Evolutionary conservation across 1,284 basidiomycete genomes (phyloP).

Genomic region (Naganishia sp.): DNA sequence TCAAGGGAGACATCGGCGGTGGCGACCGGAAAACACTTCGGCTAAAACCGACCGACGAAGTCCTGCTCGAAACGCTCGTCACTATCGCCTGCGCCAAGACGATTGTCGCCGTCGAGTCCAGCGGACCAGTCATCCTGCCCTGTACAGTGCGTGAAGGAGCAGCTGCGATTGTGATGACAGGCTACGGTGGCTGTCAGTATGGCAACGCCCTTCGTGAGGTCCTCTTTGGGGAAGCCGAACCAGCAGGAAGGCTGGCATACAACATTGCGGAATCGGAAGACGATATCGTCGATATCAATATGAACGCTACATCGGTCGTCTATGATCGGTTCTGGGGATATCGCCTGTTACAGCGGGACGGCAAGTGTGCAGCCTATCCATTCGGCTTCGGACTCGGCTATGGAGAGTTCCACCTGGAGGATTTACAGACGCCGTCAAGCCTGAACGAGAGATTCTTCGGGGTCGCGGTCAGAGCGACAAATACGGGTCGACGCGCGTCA

Average conservation of each 20-base stretch:
- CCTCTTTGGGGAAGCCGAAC: conserved; percentile 25
- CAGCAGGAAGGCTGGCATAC: conserved; percentile 17
- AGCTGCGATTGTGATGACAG: conserved; percentile 21
- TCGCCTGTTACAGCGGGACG: conserved; percentile 5
- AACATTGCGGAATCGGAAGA: conserved; percentile 16
- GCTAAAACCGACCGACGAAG: conserved; percentile 4
- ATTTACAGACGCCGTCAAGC: neutral
- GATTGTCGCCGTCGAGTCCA: conserved; percentile 16
- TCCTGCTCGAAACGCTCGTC: conserved; percentile 2
- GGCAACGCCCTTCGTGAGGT: conserved; percentile 25
- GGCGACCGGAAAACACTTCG: conserved; percentile 13
- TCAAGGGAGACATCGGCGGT: conserved; percentile 5
- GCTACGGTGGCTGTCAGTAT: conserved; percentile 24
- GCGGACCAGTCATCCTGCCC: conserved; percentile 28
- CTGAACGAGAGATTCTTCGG: conserved; percentile 11
- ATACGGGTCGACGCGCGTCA: neutral
- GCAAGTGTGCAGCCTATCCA: conserved; percentile 9
- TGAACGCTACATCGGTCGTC: conserved; percentile 11
- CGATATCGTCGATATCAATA: conserved; percentile 20
- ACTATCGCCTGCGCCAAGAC: conserved; percentile 4
- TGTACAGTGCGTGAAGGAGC: neutral
- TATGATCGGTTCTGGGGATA: conserved; percentile 28
- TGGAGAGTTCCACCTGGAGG: conserved; percentile 1
- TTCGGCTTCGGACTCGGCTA: conserved; percentile 29
- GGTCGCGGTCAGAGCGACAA: neutral